phyloP scores from a whole-genome alignment of 768 basidiomycete species.

The Wakefieldia striispora region DNA sequence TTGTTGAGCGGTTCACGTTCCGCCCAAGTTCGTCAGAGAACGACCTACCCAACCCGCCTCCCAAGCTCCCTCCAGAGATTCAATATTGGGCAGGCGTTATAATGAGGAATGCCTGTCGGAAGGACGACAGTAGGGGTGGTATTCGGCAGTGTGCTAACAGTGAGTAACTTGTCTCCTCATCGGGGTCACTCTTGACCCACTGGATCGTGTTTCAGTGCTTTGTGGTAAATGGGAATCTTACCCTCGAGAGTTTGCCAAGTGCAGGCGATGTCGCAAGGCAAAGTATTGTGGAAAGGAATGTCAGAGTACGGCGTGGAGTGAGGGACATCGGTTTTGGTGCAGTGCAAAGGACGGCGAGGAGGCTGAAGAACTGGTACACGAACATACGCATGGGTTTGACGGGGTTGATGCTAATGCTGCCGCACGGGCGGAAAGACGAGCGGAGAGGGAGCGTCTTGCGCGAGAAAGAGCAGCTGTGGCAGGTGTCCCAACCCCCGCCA shows the following conservation, averaged over 20 bases:
- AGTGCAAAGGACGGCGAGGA: constrained; percentile 60
- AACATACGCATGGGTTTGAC: constrained; percentile 20
- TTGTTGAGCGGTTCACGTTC: constrained; percentile 96
- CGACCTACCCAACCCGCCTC: constrained; percentile 64
- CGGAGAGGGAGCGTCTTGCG: constrained; percentile 34
- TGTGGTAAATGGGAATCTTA: constrained; percentile 94
- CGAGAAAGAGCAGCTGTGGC: constrained; percentile 24
- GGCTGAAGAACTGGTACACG: constrained; percentile 31
- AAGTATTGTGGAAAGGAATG: constrained; percentile 99
- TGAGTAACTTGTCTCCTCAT: constrained; percentile 37
- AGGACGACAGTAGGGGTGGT: constrained; percentile 90
- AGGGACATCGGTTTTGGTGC: constrained; percentile 96
- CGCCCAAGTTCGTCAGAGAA: constrained; percentile 82
- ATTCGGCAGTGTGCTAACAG: constrained; percentile 98
- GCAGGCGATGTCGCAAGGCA: constrained; percentile 91
- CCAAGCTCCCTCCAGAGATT: constrained; percentile 81
- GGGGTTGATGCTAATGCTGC: constrained; percentile 9
- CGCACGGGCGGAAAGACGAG: constrained; percentile 35
- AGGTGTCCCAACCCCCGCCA: constrained; percentile 12
- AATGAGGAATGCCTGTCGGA: constrained; percentile 98
- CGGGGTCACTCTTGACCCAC: constrained; percentile 1
- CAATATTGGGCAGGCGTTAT: constrained; percentile 99
- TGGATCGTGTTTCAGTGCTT: constrained; percentile 54
- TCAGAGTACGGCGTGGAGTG: constrained; percentile 94
- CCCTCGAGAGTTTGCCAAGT: constrained; percentile 96